Evolutionary conservation across 495 filamentous ascomycete genomes (phyloP), one percentile per base, ranked within the genome.

Genomic region (Apodospora peruviana): DNA sequence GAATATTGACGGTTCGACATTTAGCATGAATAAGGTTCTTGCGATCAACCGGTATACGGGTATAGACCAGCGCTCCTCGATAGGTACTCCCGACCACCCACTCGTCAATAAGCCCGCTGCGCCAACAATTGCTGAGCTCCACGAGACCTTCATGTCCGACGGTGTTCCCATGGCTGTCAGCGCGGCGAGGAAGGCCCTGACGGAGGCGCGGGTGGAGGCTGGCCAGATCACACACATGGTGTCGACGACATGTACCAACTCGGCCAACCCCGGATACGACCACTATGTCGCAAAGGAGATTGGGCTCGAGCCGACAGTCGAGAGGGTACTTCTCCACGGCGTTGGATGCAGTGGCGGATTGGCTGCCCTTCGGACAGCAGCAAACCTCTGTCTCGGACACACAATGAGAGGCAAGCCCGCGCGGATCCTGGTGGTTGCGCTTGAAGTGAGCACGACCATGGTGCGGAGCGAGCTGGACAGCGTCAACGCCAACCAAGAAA

Each of bases 221-320:
- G 51, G 55, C 1, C 68, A 82, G 9, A 77, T 86, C 45, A 86
- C 83, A 19, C 83, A 86, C 56, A 71, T 83, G 43, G 78, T 86
- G 11, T 79, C 79, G 16, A 83, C 82, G 0, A 85, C 83, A 18
- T 82, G 79, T 47, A 86, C 83, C 23, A 77, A 84, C 55, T 77
- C 76, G n/a, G 83, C 81, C 20, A 84, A 82, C 59, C 83, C 83
- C 7, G 83, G 83, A 4, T 85, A 80, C 56, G 83, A 85, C 61
- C 78, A 83, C 51, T 80, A 69, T 43, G 82, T 85, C 7, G 73
- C 71, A 10, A 77, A 77, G 45, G 59, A 72, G 27, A 59, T 86
- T 14, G 75, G 75, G 0, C 64, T 85, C 7, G 58, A 58, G 23
- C 52, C 61, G 3, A 57, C 56, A 5, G 72, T 80, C 2, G 80